A percentile compares a stretch with the other conserved stretches of the same genome.
Conservation (phyloP, 2,329 filamentous ascomycete species). For the Ustulina deusta region DNA sequence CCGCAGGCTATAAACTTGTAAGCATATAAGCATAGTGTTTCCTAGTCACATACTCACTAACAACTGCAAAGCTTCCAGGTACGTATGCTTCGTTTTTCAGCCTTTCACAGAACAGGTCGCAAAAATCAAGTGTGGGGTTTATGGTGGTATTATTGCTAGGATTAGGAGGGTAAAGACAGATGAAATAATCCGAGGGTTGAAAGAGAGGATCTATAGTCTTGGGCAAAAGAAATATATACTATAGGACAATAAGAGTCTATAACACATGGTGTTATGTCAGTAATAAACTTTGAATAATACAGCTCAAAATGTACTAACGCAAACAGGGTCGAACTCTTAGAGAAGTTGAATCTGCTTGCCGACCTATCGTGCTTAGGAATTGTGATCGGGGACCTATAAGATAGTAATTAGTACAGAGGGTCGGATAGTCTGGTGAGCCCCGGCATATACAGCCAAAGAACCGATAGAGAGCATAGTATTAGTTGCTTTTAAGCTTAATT, state of each 20-base stretch:
- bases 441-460: no score
- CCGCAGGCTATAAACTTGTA: background rate
- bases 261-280: background rate
- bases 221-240: conserved; percentile 2
- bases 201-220: conserved; percentile 1
- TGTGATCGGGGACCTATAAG: conserved; percentile 3
- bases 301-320: conserved; percentile 3
- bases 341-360: conserved; percentile 6
- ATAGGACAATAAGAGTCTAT: conserved; percentile 11
- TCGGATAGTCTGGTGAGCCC: no score
- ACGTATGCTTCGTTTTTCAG: background rate
- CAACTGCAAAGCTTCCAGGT: background rate
- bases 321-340: background rate
- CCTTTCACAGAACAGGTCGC: background rate
- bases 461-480: no score
- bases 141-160: background rate
- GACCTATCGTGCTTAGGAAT: conserved; percentile 3
- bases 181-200: conserved; percentile 1
- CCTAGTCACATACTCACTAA: background rate
- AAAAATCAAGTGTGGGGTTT: background rate
- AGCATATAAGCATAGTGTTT: background rate
- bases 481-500: no score
- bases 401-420: no score
- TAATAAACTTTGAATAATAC: conserved; percentile 1
- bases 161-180: background rate